A percentile compares a stretch with the other conserved stretches of the same genome.
Evolutionary conservation across 2,329 filamentous ascomycete genomes (phyloP).

Genomic region (Cordyceps fumosorosea): DNA sequence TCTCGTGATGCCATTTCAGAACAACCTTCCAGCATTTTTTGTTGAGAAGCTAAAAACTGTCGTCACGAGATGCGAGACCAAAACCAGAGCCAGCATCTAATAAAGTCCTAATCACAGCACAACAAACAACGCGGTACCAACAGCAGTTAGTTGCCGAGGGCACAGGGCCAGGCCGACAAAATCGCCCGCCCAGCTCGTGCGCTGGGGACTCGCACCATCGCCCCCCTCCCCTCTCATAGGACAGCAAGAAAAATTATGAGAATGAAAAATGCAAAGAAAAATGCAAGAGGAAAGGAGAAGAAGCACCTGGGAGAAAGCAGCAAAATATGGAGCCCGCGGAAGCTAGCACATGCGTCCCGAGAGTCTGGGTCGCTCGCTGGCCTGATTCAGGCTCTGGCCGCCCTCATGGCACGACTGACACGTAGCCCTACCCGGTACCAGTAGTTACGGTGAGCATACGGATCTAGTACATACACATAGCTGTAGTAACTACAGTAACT

Average conservation of each 20-base stretch:
- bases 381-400: not conserved
- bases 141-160: no score
- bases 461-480: no score
- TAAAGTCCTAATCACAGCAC: not conserved
- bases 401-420: not conserved
- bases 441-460: no score
- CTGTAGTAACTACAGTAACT: no score
- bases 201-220: not conserved
- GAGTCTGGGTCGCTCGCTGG: not conserved
- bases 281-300: not conserved
- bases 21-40: not conserved
- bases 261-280: no score
- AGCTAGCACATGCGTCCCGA: slow-evolving; percentile 1
- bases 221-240: not conserved
- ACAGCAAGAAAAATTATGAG: no score
- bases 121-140: no score
- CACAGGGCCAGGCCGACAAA: not conserved
- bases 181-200: not conserved
- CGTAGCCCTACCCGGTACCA: not conserved
- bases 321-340: not conserved
- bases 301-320: not conserved
- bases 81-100: not conserved
- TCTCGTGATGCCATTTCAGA: slow-evolving; percentile 5
- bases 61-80: not conserved
- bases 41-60: not conserved